Evolutionary conservation across 805 yeast species (phyloP).

Genomic region (Peterozyma toletana): DNA sequence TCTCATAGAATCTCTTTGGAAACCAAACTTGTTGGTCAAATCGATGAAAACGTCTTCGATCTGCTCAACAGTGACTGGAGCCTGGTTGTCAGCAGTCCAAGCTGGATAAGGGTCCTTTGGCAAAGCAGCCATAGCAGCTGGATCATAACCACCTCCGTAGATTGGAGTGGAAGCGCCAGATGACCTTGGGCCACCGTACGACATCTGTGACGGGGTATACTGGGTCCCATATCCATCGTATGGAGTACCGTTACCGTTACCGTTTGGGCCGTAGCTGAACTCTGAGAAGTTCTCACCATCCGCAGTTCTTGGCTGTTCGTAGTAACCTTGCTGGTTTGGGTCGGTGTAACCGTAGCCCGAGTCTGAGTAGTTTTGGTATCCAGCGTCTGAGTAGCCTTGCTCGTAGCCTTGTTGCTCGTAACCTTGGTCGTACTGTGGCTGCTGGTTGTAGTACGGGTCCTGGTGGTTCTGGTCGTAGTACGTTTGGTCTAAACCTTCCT

Average conservation of each 20-base stretch:
- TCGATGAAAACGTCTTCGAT: slow-evolving; percentile 84
- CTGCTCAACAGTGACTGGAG: slow-evolving; percentile 78
- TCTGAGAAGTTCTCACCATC: slow-evolving; percentile 55
- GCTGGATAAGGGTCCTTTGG: slow-evolving; percentile 97
- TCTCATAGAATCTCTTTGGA: slow-evolving; percentile 91
- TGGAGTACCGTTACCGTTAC: slow-evolving; percentile 54
- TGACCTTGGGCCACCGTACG: slow-evolving; percentile 78
- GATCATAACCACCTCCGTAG: slow-evolving; percentile 49
- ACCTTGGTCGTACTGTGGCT: slow-evolving; percentile 22
- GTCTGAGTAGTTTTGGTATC: slow-evolving; percentile 39
- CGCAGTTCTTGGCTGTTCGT: slow-evolving; percentile 40
- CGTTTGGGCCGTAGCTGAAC: slow-evolving; percentile 45
- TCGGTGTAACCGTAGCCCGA: slow-evolving; percentile 14
- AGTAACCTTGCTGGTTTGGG: slow-evolving; percentile 36
- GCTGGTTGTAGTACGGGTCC: slow-evolving; percentile 14
- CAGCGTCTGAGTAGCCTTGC: slow-evolving; percentile 26
- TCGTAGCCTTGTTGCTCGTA: slow-evolving; percentile 20
- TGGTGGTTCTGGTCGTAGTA: slow-evolving; percentile 20
- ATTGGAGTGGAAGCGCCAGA: slow-evolving; percentile 95
- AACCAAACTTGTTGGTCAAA: slow-evolving; percentile 76
- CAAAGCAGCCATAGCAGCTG: slow-evolving; percentile 49
- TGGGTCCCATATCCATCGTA: slow-evolving; percentile 58
- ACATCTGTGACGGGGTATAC: slow-evolving; percentile 81
- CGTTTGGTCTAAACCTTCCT: slow-evolving; percentile 12
- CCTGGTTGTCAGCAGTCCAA: slow-evolving; percentile 95